Evolutionary conservation across 306 rosid genomes (phyloP), one percentile per base, ranked within the genome.

Genomic region (Mimosa pudica): DNA sequence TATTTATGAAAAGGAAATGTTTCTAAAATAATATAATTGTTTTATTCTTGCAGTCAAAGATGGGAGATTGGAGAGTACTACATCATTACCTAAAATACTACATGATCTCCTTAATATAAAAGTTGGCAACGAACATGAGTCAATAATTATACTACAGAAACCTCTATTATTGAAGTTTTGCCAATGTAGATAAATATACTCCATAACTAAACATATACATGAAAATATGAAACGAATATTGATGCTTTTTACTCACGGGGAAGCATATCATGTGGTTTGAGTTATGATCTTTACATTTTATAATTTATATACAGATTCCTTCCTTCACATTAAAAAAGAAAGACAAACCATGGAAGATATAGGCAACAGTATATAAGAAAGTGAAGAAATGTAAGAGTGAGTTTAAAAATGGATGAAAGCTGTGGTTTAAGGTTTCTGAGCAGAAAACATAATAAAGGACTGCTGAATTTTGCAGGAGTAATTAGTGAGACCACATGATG

Each of bases 391-490:
- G 77, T 73, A 52, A 75, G 60, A 24, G 76, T 70, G 36, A 65
- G 73, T 83, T 48, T 58, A 2, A 82, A 75, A 83, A 60, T 54
- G 36, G 70, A 73, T 80, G 73, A 76, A 82, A 85, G 80, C 75
- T 71, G 38, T 52, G 65, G 52, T 42, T 42, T 57, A 85, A 48
- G 94, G 90, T 76, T 92, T 92, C 84, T 88, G 97, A 75, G 94
- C 89, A 71, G 94, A 80, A 76, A 92, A 92, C 92, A 89, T 92
- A 71, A 92, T 92, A 86, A 88, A 89, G 75, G 86, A 85, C 80
- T 84, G 89, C 83, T 87, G 89, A 77, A 89, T 73, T 71, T 87
- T 88, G 86, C 87, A 79, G 10, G 94, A 85, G 86, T 86, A 91
- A 84, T 89, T 89, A 42, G 82, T 89, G 61, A 91, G 92, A 67